Percentiles rank a stretch among this genome's conserved stretches.
phyloP scores from a whole-genome alignment of 345 rosid species.

The Heritiera littoralis region DNA sequence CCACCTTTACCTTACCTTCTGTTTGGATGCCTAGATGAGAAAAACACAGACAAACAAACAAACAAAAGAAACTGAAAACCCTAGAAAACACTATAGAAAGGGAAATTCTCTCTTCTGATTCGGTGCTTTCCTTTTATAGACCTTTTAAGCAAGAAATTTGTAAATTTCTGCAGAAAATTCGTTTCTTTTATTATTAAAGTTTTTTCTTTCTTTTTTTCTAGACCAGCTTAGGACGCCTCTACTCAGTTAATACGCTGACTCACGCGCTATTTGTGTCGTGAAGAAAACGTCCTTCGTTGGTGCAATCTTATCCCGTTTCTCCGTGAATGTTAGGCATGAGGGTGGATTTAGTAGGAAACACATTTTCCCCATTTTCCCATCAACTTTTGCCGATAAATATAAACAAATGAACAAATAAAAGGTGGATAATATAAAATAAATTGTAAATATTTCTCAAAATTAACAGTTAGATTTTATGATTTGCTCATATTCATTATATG shows the following conservation, averaged over 20 bases:
- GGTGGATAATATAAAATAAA: too few relatives aligned
- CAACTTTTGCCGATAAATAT: neutral
- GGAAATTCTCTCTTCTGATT: neutral
- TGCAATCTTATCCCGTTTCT: neutral
- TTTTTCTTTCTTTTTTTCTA: neutral
- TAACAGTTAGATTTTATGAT: too few relatives aligned
- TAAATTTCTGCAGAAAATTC: conserved; percentile 13
- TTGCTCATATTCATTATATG: too few relatives aligned
- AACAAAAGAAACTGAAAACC: neutral
- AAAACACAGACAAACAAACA: too few relatives aligned
- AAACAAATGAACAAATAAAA: neutral
- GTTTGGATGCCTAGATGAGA: neutral
- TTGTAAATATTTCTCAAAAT: too few relatives aligned
- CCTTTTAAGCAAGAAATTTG: too few relatives aligned
- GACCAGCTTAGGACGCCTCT: neutral
- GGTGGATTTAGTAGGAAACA: neutral
- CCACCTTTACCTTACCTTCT: conserved; percentile 4
- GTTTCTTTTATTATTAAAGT: neutral
- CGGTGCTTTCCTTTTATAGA: neutral
- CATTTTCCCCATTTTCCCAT: neutral
- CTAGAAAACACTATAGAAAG: neutral
- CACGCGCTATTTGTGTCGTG: neutral
- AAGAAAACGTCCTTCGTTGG: neutral
- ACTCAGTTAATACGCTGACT: neutral
- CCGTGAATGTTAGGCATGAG: neutral